Conservation (phyloP, 2,329 filamentous ascomycete species). For the Xylariaceae sp. region DNA sequence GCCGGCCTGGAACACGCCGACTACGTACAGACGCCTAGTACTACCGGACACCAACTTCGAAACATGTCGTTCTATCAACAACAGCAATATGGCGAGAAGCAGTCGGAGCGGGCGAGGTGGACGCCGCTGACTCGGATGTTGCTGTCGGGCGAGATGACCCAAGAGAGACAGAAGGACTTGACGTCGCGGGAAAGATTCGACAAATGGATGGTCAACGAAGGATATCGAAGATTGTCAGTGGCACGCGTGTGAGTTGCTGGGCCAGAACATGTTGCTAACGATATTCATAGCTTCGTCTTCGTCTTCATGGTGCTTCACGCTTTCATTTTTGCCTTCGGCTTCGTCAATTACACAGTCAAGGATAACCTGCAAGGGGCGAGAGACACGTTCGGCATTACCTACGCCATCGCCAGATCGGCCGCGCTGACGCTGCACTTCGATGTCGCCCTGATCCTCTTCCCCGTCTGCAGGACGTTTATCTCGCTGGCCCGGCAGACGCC, state of each 20-base stretch:
- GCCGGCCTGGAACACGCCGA: too few species aligned
- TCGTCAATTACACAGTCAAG: constrained; percentile 73
- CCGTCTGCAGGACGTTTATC: constrained; percentile 77
- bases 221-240: constrained; percentile 69
- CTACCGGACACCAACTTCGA: constrained; percentile 13
- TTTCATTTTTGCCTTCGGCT: constrained; percentile 72
- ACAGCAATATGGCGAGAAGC: constrained; percentile 31
- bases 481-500: constrained; percentile 74
- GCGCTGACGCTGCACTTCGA: constrained; percentile 76
- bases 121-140: constrained; percentile 76
- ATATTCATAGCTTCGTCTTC: constrained; percentile 58
- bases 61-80: constrained; percentile 29
- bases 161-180: constrained; percentile 62
- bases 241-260: constrained; percentile 6
- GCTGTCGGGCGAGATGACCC: constrained; percentile 74
- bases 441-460: constrained; percentile 69
- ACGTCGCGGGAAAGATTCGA: constrained; percentile 66
- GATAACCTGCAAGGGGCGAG: constrained; percentile 62
- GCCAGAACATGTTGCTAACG: constrained; percentile 13
- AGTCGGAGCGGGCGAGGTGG: constrained; percentile 70
- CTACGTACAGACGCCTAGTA: too few species aligned
- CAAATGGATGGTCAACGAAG: constrained; percentile 85
- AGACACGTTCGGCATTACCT: constrained; percentile 65
- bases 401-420: constrained; percentile 66
- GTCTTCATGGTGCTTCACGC: constrained; percentile 66